Evolutionary conservation across 371 early-diverging fungal species (phyloP).

Genomic region (Rhizopus stolonifer): DNA sequence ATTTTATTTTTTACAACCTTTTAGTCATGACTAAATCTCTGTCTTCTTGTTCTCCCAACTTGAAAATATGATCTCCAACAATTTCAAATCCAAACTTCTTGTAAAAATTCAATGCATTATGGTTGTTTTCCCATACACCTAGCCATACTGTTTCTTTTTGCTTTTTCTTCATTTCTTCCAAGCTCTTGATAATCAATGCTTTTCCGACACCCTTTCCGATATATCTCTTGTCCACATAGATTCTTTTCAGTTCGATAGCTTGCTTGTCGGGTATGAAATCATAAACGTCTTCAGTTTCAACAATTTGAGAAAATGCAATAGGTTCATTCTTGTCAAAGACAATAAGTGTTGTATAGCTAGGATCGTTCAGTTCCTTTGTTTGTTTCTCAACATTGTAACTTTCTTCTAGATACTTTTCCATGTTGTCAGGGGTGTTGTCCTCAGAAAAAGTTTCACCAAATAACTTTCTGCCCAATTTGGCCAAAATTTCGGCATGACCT

Average conservation of each 20-base stretch:
- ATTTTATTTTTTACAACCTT: conserved; percentile 11
- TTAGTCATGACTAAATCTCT: conserved; percentile 28
- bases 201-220: conserved; percentile 28
- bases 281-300: conserved; percentile 16
- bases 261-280: conserved; percentile 25
- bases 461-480: conserved; percentile 14
- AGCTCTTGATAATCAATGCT: conserved; percentile 5
- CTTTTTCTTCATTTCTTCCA: conserved; percentile 13
- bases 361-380: conserved; percentile 21
- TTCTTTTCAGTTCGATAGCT: conserved; percentile 30
- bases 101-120: conserved; percentile 28
- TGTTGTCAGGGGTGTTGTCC: conserved; percentile 13
- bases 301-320: conserved; percentile 29
- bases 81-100: conserved; percentile 20
- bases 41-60: conserved; percentile 25
- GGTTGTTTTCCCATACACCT: conserved; percentile 40
- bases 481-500: conserved; percentile 12
- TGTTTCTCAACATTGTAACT: conserved; percentile 21
- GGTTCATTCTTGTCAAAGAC: conserved; percentile 19
- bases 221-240: conserved; percentile 28
- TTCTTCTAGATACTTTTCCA: conserved; percentile 17
- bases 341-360: conserved; percentile 18
- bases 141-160: conserved; percentile 35
- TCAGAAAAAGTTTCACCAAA: conserved; percentile 25
- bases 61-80: conserved; percentile 29